These are phyloP conservation scores for Rhododendron molle DNA, from an alignment of 148 eudicot species.

Conservation along the genomic window DNA sequence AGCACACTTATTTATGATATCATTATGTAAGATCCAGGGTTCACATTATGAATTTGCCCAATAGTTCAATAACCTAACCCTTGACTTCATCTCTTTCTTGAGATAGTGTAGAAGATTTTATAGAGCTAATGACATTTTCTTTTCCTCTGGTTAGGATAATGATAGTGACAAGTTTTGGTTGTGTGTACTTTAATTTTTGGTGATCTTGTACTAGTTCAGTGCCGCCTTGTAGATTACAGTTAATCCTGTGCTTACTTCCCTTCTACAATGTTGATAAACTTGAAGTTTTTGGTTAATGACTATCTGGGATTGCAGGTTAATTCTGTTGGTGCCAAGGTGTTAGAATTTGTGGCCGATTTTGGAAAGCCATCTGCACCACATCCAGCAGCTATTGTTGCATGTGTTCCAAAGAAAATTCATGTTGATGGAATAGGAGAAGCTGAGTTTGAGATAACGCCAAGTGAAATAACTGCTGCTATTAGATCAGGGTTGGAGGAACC, in stretches of 20 bases:
- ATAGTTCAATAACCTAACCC: neutral
- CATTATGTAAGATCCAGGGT: neutral
- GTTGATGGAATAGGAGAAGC: constrained; percentile 71
- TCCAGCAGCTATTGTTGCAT: constrained; percentile 98
- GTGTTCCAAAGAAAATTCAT: constrained; percentile 87
- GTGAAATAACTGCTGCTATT: constrained; percentile 79
- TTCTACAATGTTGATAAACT: neutral
- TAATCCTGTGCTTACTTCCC: neutral
- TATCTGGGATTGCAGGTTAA: constrained; percentile 58
- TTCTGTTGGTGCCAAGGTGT: constrained; percentile 70
- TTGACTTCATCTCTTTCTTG: neutral
- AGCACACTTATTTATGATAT: neutral
- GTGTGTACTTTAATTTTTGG: neutral
- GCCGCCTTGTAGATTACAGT: neutral
- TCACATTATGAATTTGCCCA: neutral
- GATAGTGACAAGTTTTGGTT: neutral
- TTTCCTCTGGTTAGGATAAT: neutral
- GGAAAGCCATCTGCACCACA: constrained; percentile 86
- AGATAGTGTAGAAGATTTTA: neutral
- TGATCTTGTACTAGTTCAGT: neutral
- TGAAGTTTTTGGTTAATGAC: neutral
- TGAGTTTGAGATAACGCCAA: constrained; percentile 72
- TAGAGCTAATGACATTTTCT: neutral
- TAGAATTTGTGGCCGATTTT: constrained; percentile 87
- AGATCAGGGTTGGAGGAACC: constrained; percentile 80